These are phyloP conservation scores for Andrographis paniculata DNA, from an alignment of 305 asterid species.

Conservation along the genomic window DNA sequence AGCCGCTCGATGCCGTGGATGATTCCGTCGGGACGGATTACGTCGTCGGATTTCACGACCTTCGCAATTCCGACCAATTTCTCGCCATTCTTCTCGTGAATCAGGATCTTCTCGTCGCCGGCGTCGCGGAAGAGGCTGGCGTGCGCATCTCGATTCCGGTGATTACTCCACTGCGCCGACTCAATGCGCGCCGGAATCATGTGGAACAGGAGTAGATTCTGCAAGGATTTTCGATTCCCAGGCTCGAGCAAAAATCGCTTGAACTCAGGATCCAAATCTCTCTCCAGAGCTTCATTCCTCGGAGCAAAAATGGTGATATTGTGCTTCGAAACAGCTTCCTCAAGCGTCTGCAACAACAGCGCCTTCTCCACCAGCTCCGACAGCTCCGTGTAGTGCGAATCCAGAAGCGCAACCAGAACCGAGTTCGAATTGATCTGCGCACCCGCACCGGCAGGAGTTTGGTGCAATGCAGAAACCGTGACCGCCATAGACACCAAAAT, in stretches of 20 bases:
- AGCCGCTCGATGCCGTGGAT: slow-evolving; percentile 84
- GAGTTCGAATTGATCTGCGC: slow-evolving; percentile 69
- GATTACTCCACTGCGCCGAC: slow-evolving; percentile 31
- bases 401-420: slow-evolving; percentile 50
- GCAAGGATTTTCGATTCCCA: slow-evolving; percentile 63
- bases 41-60: slow-evolving; percentile 44
- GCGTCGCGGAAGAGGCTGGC: slow-evolving; percentile 46
- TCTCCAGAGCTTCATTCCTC: slow-evolving; percentile 60
- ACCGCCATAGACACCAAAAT: slow-evolving; percentile 1
- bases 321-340: slow-evolving; percentile 67
- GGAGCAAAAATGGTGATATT: slow-evolving; percentile 86
- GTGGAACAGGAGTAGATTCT: slow-evolving; percentile 62
- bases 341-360: slow-evolving; percentile 64
- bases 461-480: slow-evolving; percentile 53
- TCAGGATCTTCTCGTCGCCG: slow-evolving; percentile 28
- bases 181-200: slow-evolving; percentile 69
- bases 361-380: slow-evolving; percentile 25
- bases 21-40: slow-evolving; percentile 78
- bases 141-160: slow-evolving; percentile 18
- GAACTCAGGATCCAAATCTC: slow-evolving; percentile 80
- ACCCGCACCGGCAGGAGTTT: slow-evolving; percentile 9
- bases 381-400: slow-evolving; percentile 22
- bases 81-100: slow-evolving; percentile 35
- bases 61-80: slow-evolving; percentile 35
- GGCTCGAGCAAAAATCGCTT: slow-evolving; percentile 75